Base-by-base conservation (phyloP, 1,284 basidiomycete genomes). In the Mycena citricolor region DNA sequence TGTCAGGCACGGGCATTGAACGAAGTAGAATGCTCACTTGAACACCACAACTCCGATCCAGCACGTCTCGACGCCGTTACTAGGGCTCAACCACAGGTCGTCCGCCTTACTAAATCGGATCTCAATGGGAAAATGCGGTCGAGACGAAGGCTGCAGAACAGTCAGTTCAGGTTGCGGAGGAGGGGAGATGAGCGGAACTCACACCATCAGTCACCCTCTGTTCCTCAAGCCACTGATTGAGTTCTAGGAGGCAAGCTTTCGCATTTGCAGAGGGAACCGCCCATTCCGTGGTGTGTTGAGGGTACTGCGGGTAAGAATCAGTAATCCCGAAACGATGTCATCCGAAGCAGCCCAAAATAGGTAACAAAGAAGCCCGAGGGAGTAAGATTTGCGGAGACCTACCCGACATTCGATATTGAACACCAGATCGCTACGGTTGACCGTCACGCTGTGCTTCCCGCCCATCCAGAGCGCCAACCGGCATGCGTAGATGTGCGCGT, bases 1-100 rank as follows among this genome's bases (percentile, higher is more conserved):
- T 20, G n/a, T 10, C 32, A 10, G 19, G 24, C 37, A 29, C 26
- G 16, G 11, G 17, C 10, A 8, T 16, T 16, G 12, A 39, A 25
- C 23, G 42, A 28, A 30, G 38, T 25, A 46, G 23, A 43, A 32
- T 23, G 12, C 88, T 61, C 52, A 94, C 92, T 91, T 90, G 73
- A 86, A 99, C 59, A 94, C 90, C 16, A 98, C 81, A 39, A 98
- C 80, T n/a, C 97, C 95, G 49, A 99, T 92, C 86, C 93, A 99
- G 59, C 86, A 90, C 12, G 87, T 94, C 61, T 72, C 74, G 20
- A 39, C 43, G 43, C 86, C 88, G 59, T 83, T 83, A 56, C 86
- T 84, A 11, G 94, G 95, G 61, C 88, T 92, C 34, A 99, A 74
- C 87, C 91, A 97, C 49, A 98, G 92, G 57, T 94, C 90, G 67